Conservation (phyloP, 2,329 filamentous ascomycete genomes). For the Sordariomycetes sp. region DNA sequence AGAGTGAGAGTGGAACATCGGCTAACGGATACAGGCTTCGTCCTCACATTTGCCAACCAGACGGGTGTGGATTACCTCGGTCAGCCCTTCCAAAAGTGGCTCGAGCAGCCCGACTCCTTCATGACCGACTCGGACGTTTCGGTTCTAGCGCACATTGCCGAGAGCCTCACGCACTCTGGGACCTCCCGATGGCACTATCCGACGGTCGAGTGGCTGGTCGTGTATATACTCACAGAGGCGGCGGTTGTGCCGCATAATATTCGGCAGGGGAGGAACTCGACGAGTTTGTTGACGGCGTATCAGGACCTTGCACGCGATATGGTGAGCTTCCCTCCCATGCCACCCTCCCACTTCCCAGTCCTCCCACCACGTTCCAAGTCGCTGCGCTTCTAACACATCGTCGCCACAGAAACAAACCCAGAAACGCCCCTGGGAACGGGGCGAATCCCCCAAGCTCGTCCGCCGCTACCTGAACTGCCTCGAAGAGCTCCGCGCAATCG, state of each 20-base stretch:
- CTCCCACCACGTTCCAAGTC: neutral
- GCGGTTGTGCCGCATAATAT: constrained; percentile 3
- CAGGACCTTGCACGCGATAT: constrained; percentile 2
- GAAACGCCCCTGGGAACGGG: constrained; percentile 5
- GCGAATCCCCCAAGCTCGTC: constrained; percentile 1
- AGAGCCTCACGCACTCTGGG: neutral
- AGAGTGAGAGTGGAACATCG: neutral
- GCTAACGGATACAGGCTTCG: neutral
- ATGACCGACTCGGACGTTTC: constrained; percentile 2
- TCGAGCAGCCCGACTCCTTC: constrained; percentile 1
- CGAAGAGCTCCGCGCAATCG: constrained; percentile 4
- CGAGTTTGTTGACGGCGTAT: neutral
- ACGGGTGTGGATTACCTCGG: constrained; percentile 28
- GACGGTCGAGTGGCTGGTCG: constrained; percentile 4
- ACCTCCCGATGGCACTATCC: constrained; percentile 3
- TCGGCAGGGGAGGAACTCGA: constrained; percentile 1
- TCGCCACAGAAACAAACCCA: constrained; percentile 2
- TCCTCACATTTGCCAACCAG: constrained; percentile 14
- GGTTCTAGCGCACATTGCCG: constrained; percentile 1
- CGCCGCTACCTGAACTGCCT: constrained; percentile 4
- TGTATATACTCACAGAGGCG: constrained; percentile 3
- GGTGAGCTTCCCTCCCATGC: neutral
- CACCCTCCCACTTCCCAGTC: neutral
- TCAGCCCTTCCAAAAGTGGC: constrained; percentile 24
- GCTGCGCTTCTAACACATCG: neutral